phyloP scores from a whole-genome alignment of 306 rosid genomes.

The Dryas octopetala region DNA sequence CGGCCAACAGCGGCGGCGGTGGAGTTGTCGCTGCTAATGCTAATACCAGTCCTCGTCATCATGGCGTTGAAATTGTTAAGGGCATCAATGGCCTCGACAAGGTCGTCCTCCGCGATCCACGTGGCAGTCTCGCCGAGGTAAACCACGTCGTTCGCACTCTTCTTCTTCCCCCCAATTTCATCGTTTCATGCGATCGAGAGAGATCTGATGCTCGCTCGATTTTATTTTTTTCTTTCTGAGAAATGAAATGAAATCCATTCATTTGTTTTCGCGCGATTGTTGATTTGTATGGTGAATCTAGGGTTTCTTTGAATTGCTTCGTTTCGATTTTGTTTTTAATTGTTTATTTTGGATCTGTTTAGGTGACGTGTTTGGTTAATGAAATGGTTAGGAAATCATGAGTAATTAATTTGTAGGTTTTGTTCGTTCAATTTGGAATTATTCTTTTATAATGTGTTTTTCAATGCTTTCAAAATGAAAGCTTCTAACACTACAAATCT shows the following conservation, averaged over 20 bases:
- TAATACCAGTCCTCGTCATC: not conserved
- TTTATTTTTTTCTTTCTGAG: not conserved
- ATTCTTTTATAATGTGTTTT: not conserved
- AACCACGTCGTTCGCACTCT: conserved; percentile 34
- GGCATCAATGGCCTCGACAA: conserved; percentile 68
- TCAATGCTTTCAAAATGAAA: not conserved
- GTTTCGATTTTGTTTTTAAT: not conserved
- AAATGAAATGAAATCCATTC: not conserved
- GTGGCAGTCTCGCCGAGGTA: conserved; percentile 50
- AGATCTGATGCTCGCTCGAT: conserved; percentile 13
- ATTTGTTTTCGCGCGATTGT: not conserved
- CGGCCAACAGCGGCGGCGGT: not conserved
- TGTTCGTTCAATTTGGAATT: not conserved
- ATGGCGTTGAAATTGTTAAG: conserved; percentile 41
- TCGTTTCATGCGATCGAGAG: not conserved
- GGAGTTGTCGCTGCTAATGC: not conserved
- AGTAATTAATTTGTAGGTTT: not conserved
- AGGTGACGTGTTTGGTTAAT: not conserved
- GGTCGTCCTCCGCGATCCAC: conserved; percentile 44
- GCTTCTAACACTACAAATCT: not conserved
- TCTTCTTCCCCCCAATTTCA: not conserved
- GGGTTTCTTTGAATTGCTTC: conserved; percentile 2
- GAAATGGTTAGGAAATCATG: not conserved
- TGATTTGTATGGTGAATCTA: not conserved
- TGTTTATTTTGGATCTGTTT: conserved; percentile 1